These are phyloP conservation scores for Blastobotrys malaysiensis DNA, from an alignment of 1,139 yeast species.

Conservation along the genomic window DNA sequence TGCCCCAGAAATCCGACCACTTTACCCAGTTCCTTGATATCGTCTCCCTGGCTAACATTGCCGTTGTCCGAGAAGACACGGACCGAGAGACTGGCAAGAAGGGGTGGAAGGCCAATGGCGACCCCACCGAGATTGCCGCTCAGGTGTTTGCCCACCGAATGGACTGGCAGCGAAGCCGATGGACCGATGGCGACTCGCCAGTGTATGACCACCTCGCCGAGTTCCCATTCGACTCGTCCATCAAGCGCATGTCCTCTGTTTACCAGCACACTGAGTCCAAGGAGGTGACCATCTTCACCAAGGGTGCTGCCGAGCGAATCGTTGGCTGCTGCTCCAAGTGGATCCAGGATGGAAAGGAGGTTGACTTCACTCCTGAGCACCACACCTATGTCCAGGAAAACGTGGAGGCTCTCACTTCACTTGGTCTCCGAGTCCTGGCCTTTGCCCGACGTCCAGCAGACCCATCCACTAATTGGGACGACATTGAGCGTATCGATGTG, in stretches of 20 bases:
- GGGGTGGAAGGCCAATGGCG: constrained; percentile 75
- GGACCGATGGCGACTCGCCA: constrained; percentile 35
- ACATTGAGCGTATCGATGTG: constrained; percentile 44
- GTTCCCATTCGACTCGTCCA: constrained; percentile 72
- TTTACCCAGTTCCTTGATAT: constrained; percentile 49
- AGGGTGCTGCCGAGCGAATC: constrained; percentile 78
- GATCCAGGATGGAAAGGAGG: constrained; percentile 36
- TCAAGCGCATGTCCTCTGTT: constrained; percentile 68
- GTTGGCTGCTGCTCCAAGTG: constrained; percentile 53
- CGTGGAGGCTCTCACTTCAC: constrained; percentile 57
- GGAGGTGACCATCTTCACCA: constrained; percentile 46
- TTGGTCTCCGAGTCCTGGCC: constrained; percentile 71
- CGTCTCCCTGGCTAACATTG: constrained; percentile 71
- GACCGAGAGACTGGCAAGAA: constrained; percentile 34
- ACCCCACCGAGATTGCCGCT: constrained; percentile 80
- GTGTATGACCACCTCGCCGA: constrained; percentile 48
- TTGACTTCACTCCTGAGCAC: constrained; percentile 31
- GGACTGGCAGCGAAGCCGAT: constrained; percentile 42
- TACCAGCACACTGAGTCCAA: constrained; percentile 39
- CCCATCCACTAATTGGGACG: constrained; percentile 22
- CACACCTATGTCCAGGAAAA: constrained; percentile 45
- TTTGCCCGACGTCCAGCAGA: constrained; percentile 40
- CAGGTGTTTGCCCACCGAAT: constrained; percentile 64
- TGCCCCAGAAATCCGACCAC: constrained; percentile 19
- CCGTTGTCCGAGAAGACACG: constrained; percentile 45